phyloP scores from a whole-genome alignment of 805 yeast species.

The Zygoascus biomembranicola region DNA sequence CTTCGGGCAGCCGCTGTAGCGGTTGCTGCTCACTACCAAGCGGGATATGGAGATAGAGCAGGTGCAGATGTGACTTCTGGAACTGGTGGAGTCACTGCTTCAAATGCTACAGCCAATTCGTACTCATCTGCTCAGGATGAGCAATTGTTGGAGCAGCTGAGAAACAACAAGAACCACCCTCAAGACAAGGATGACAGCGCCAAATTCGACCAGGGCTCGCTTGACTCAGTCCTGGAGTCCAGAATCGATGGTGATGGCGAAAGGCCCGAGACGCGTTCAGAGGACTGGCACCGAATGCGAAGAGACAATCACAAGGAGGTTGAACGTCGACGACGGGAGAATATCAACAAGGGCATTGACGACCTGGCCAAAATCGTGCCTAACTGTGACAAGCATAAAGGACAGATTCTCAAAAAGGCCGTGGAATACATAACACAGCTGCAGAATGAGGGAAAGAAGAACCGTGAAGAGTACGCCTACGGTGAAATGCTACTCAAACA shows the following conservation, averaged over 20 bases:
- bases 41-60: neutral
- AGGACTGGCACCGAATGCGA: constrained; percentile 76
- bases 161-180: neutral
- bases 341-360: constrained; percentile 79
- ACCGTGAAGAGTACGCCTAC: constrained; percentile 90
- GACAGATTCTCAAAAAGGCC: constrained; percentile 80
- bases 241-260: constrained; percentile 25
- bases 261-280: constrained; percentile 51
- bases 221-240: neutral
- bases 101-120: neutral
- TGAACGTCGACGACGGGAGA: constrained; percentile 85
- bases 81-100: constrained; percentile 4
- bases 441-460: constrained; percentile 81
- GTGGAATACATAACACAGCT: constrained; percentile 85
- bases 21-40: neutral
- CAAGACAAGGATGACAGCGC: neutral
- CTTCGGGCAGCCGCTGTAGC: neutral
- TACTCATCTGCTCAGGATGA: neutral
- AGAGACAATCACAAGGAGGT: constrained; percentile 93
- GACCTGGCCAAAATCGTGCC: constrained; percentile 73
- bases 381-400: constrained; percentile 78
- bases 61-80: constrained; percentile 1
- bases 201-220: neutral
- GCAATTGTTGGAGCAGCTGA: constrained; percentile 2
- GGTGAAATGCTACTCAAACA: constrained; percentile 90